Percentiles rank a stretch among this genome's conserved stretches.
These are phyloP conservation scores for Dendrobium nobile DNA, from an alignment of 106 monocot species.

Conservation along the genomic window DNA sequence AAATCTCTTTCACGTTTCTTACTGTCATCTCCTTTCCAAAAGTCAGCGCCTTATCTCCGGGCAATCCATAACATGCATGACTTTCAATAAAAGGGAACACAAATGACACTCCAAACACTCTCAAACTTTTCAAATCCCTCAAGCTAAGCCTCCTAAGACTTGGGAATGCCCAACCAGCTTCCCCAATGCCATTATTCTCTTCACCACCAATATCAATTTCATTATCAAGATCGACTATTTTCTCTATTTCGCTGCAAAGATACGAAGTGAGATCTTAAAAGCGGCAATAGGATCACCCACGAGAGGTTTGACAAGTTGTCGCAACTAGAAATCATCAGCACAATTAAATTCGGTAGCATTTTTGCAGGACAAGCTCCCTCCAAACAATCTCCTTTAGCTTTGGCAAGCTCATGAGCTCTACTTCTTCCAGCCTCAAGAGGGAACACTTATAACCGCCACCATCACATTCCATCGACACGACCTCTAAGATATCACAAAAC, in stretches of 20 bases:
- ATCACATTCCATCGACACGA: neutral
- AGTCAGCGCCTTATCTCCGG: neutral
- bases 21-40: neutral
- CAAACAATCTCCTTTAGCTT: slow-evolving; percentile 9
- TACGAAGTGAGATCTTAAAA: neutral
- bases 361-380: neutral
- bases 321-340: neutral
- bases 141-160: slow-evolving; percentile 2
- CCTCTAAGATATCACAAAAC: neutral
- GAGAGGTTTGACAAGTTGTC: neutral
- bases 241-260: neutral
- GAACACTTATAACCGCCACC: neutral
- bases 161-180: neutral
- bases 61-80: neutral
- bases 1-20: neutral
- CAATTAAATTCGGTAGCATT: neutral
- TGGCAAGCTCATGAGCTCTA: neutral
- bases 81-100: neutral
- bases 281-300: slow-evolving; percentile 14
- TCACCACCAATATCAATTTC: neutral
- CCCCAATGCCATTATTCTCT: neutral
- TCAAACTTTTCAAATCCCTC: neutral
- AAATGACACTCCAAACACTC: neutral
- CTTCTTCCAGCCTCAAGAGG: neutral
- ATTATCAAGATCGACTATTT: too few species aligned